Evolutionary conservation across 371 early-diverging fungal species (phyloP), one percentile per base, ranked within the genome.

Genomic region (Zopfochytrium polystomum): DNA sequence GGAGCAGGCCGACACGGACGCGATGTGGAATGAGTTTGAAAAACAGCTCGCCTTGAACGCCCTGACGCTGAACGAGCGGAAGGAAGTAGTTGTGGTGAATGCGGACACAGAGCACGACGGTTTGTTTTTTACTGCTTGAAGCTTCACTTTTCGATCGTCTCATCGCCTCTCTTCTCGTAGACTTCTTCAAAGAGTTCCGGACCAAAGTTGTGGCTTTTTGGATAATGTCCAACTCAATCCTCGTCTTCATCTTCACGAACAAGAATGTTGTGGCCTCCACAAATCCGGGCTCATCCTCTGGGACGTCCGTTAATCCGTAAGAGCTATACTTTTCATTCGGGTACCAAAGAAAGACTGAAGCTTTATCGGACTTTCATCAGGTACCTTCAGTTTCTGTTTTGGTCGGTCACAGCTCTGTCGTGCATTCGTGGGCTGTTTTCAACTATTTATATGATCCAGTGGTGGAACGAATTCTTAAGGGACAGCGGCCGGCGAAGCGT

Each of bases 171-270:
- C 83, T 31, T 11, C 13, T 29, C 13, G 32, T 58, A 66, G 95
- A 96, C 66, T 81, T 81, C 65, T 91, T 90, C 77, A 87, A 86
- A 72, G 72, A 77, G 57, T 91, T 93, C 80, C 82, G 96, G 27
- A 93, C 93, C 0, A 67, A 83, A 11, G 74, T 92, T 20, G 88
- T 94, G 5, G 77, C 93, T 22, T 65, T 80, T 18, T 96, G 96
- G 95, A 81, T 92, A 52, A 65, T 88, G 50, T 80, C 84, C 48
- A 96, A 96, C 65, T 75, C 82, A 15, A 42, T 85, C n/a, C 72
- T 95, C 26, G 82, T 88, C 31, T 81, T 85, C 33, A 35, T 75
- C 27, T 73, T 79, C 50, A 79, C 79, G 26, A 72, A 65, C 53
- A 43, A 60, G 3, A 20, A 15, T 25, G 30, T 72, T n/a, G 23